Percentiles rank a stretch among this genome's conserved stretches.
Conservation (phyloP, 169 alveolate species). For the Pseudocohnilembus persalinus region DNA sequence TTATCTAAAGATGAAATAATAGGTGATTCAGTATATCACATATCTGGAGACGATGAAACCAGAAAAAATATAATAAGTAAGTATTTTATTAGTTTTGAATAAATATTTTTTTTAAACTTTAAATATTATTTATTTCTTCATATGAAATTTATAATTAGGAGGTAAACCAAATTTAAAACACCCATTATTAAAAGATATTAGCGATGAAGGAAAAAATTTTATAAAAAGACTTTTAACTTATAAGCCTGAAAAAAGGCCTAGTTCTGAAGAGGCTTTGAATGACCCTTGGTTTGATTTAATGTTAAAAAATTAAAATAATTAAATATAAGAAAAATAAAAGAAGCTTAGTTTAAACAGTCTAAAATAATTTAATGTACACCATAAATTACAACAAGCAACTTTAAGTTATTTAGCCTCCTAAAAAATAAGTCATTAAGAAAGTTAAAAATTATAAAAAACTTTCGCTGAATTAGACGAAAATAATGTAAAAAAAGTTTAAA, state of each 20-base stretch:
- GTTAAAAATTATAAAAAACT: slow-evolving; percentile 21
- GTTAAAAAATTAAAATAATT: slow-evolving; percentile 29
- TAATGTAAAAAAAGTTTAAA: neutral
- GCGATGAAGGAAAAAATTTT: slow-evolving; percentile 56
- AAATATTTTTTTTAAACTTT: too few relatives aligned
- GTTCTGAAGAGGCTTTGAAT: slow-evolving; percentile 49
- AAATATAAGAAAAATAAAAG: slow-evolving; percentile 19
- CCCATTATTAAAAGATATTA: slow-evolving; percentile 4
- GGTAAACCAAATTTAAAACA: neutral
- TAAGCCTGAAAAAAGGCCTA: slow-evolving; percentile 45
- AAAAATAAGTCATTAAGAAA: slow-evolving; percentile 34
- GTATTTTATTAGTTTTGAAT: neutral
- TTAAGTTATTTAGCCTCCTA: slow-evolving; percentile 50
- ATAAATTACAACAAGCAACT: slow-evolving; percentile 40
- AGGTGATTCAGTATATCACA: neutral
- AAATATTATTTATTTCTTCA: neutral
- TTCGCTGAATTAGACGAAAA: slow-evolving; percentile 40
- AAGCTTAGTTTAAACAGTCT: slow-evolving; percentile 41
- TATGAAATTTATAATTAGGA: neutral
- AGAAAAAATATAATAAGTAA: neutral
- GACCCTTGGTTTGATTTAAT: slow-evolving; percentile 45
- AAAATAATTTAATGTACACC: slow-evolving; percentile 35
- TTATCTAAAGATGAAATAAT: neutral
- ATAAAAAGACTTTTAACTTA: slow-evolving; percentile 48
- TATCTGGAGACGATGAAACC: neutral